phyloP scores from a whole-genome alignment of 2,329 filamentous ascomycete species.

The Tolypocladium inflatum region DNA sequence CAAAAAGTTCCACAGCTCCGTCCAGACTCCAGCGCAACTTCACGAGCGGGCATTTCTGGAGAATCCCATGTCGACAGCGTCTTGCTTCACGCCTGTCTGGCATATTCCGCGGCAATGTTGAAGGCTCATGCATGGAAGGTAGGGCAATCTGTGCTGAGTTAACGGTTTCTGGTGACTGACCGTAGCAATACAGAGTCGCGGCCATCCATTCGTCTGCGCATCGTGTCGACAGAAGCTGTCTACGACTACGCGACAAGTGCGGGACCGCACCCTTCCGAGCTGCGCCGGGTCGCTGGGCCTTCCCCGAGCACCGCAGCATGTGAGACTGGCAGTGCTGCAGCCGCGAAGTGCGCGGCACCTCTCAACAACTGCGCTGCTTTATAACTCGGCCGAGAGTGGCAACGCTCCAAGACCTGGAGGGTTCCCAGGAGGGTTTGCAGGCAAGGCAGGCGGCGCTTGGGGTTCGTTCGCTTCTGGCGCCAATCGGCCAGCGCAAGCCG shows the following conservation, averaged over 20 bases:
- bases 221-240: slow-evolving; percentile 24
- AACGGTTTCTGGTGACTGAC: neutral
- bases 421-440: slow-evolving; percentile 15
- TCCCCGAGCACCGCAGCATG: neutral
- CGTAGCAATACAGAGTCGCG: slow-evolving; percentile 18
- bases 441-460: slow-evolving; percentile 9
- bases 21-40: neutral
- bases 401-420: slow-evolving; percentile 9
- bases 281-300: neutral
- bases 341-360: slow-evolving; percentile 11
- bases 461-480: slow-evolving; percentile 9
- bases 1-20: neutral
- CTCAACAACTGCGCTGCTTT: slow-evolving; percentile 16
- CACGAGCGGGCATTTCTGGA: neutral
- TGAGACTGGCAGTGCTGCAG: slow-evolving; percentile 1
- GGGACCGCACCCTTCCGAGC: neutral
- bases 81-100: neutral
- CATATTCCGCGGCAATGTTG: slow-evolving; percentile 26
- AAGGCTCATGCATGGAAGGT: slow-evolving; percentile 32
- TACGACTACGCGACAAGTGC: slow-evolving; percentile 6
- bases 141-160: slow-evolving; percentile 2
- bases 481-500: neutral
- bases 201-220: slow-evolving; percentile 30
- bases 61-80: slow-evolving; percentile 1
- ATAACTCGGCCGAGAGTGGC: slow-evolving; percentile 9